Base-by-base conservation (phyloP, 495 filamentous ascomycete species). In the Talaromyces ruber region DNA sequence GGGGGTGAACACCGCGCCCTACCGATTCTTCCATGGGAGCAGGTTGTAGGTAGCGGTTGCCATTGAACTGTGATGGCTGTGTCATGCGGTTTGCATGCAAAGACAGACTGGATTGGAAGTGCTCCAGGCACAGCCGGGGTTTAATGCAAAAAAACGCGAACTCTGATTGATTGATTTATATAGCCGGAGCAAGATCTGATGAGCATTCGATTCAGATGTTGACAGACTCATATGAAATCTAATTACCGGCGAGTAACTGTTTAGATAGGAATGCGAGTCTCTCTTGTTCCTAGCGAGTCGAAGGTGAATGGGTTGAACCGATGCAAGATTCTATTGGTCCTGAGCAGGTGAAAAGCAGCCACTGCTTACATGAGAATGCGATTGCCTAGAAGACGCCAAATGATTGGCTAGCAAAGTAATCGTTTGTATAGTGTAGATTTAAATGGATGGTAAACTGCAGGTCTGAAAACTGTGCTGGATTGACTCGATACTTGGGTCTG, bases 21-120 rank as follows among this genome's bases (percentile, higher is more conserved):
- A 60, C 22, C 22, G 59, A 52, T n/a, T 30, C 59, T 51, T 60
- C 57, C 43, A 47, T 60, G 22, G 59, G 45, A 52, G 59, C 18
- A 14, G 32, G 26, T 2, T 51, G 22, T 25, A 25, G n/a, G 16
- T 30, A 28, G 25, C 25, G 25, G 43, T 47, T 30, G 59, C 22
- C 59, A 52, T 60, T 60, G 59, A 60, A 21, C 25, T 22, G 14
- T 24, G 43, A 51, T 25, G 39, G 12, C 30, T 52, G 45, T 18
- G 32, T 52, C 59, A 52, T 50, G 28, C 59, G 59, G 30, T 54
- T 54, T 54, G 51, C 24, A 54, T 6, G 21, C 1, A 54, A 9
- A 54, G 18, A n/a, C 8, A 21, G 34, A 16, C 14, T 39, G 34
- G 34, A 16, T 9, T 51, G 6, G 7, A 51, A 51, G 45, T 14